These are phyloP conservation scores for Xanthoconium separans DNA, from an alignment of 1,284 basidiomycete species.

Conservation along the genomic window DNA sequence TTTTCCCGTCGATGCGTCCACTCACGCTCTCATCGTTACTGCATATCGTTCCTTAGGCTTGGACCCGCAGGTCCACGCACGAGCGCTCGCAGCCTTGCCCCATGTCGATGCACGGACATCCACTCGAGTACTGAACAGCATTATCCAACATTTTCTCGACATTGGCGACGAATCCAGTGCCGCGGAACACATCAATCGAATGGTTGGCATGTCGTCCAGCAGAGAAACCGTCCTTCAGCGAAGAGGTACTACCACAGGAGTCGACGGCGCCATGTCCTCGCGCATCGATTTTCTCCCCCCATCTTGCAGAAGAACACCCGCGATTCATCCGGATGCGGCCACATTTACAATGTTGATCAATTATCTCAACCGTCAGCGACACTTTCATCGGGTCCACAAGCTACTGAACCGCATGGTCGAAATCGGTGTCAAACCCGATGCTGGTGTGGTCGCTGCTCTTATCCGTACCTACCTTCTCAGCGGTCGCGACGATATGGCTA, in stretches of 20 bases:
- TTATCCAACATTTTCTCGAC: constrained; percentile 61
- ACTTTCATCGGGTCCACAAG: constrained; percentile 45
- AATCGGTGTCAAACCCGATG: constrained; percentile 45
- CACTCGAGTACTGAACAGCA: constrained; percentile 57
- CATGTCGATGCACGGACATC: constrained; percentile 40
- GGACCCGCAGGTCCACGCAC: constrained; percentile 52
- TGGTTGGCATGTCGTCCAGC: constrained; percentile 43
- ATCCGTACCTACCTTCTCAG: constrained; percentile 52
- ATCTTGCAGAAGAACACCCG: constrained; percentile 8
- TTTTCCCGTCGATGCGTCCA: constrained; percentile 51
- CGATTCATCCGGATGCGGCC: constrained; percentile 46
- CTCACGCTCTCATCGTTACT: constrained; percentile 57
- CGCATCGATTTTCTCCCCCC: constrained; percentile 3
- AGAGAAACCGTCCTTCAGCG: constrained; percentile 18
- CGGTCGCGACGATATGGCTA: constrained; percentile 47
- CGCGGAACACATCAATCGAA: constrained; percentile 47
- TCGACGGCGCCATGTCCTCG: constrained; percentile 29
- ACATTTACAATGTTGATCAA: constrained; percentile 69
- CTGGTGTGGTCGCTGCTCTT: constrained; percentile 49
- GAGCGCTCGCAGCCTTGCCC: constrained; percentile 48
- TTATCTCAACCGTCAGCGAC: constrained; percentile 46
- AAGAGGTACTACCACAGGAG: constrained; percentile 36
- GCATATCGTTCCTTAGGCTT: constrained; percentile 61
- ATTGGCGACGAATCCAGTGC: constrained; percentile 49
- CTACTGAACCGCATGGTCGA: constrained; percentile 50